These are phyloP conservation scores for Cavenderia fasciculata DNA, from an alignment of 78 protist species.

Conservation along the genomic window DNA sequence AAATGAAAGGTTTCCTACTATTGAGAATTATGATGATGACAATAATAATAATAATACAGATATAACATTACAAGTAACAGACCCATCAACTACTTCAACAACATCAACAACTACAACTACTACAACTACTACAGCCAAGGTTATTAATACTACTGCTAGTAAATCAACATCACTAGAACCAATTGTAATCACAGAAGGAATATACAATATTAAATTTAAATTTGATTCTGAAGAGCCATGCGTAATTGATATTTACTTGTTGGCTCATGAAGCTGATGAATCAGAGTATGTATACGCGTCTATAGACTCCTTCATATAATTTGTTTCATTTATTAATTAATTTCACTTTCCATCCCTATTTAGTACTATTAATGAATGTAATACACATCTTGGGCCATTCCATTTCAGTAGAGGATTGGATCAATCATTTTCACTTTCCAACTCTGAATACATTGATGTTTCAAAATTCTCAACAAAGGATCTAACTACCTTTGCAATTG, in stretches of 20 bases:
- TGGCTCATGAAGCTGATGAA: too few species aligned
- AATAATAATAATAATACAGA: background rate
- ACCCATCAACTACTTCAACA: slow-evolving; percentile 25
- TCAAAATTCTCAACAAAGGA: background rate
- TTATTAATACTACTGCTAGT: background rate
- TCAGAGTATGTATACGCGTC: too few species aligned
- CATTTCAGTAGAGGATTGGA: slow-evolving; percentile 21
- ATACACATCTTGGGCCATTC: slow-evolving; percentile 54
- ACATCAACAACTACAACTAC: slow-evolving; percentile 49
- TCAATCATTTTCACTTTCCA: slow-evolving; percentile 36
- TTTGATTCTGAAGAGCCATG: slow-evolving; percentile 70
- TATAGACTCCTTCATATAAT: too few species aligned
- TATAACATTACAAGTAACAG: background rate
- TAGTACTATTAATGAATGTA: too few species aligned
- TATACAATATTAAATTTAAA: slow-evolving; percentile 23
- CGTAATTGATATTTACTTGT: slow-evolving; percentile 30
- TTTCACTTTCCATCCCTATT: too few species aligned
- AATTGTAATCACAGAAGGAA: slow-evolving; percentile 5
- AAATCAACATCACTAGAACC: background rate
- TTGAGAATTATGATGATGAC: too few species aligned
- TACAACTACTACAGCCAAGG: background rate
- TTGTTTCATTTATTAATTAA: too few species aligned
- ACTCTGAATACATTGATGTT: slow-evolving; percentile 27
- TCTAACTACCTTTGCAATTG: slow-evolving; percentile 16
- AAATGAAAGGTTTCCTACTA: too few species aligned